phyloP scores from a whole-genome alignment of 352 stramenopile genomes.

The Globisporangium barbulae region DNA sequence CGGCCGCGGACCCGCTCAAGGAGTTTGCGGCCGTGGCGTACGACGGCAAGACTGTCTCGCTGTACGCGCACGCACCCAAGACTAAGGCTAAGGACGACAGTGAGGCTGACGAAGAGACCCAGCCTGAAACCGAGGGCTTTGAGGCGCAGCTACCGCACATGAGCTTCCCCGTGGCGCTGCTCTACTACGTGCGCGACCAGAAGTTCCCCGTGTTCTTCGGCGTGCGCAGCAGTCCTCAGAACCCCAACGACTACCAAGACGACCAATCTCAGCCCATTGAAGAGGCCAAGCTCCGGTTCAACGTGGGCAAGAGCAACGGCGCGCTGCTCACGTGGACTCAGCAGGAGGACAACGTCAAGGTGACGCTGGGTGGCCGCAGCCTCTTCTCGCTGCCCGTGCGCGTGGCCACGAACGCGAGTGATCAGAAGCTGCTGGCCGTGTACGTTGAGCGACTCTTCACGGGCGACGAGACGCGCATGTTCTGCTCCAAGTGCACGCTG shows the following conservation, averaged over 20 bases:
- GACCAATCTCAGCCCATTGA: neutral
- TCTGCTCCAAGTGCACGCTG: constrained; percentile 76
- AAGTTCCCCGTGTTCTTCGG: constrained; percentile 76
- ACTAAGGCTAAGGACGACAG: constrained; percentile 2
- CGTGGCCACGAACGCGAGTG: constrained; percentile 22
- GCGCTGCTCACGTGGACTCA: constrained; percentile 52
- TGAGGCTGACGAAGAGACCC: constrained; percentile 10
- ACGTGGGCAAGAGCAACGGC: constrained; percentile 41
- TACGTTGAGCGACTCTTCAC: constrained; percentile 73
- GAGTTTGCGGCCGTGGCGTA: constrained; percentile 63
- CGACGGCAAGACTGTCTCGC: constrained; percentile 48
- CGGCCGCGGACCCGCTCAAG: constrained; percentile 24
- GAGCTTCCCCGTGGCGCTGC: constrained; percentile 66
- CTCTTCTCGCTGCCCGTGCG: constrained; percentile 67
- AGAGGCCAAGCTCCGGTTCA: constrained; percentile 43
- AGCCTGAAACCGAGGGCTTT: neutral
- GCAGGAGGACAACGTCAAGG: constrained; percentile 55
- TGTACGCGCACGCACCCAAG: constrained; percentile 42
- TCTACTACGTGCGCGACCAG: constrained; percentile 75
- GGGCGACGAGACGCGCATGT: constrained; percentile 75
- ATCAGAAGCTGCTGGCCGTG: constrained; percentile 47
- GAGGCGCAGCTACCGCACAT: constrained; percentile 31
- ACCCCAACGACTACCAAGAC: constrained; percentile 19
- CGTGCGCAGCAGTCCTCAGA: constrained; percentile 12
- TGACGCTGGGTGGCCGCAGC: constrained; percentile 55